Evolutionary conservation across 2,329 filamentous ascomycete species (phyloP).

Genomic region (Hymenoscyphus repandus): DNA sequence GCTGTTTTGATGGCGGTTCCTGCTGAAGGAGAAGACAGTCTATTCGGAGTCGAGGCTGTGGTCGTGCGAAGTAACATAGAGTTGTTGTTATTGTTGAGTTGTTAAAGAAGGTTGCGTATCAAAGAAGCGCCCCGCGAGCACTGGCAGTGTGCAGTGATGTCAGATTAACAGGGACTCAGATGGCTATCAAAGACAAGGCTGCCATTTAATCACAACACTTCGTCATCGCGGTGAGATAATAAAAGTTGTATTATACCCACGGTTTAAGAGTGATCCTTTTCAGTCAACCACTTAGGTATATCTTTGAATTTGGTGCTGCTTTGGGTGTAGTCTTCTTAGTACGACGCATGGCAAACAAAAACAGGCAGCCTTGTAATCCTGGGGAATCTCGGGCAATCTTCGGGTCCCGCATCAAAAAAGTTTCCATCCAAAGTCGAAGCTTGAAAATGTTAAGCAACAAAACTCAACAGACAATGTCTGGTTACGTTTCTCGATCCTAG

Average conservation of each 20-base stretch:
- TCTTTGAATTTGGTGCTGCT: neutral
- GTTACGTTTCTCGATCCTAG: neutral
- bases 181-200: neutral
- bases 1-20: too few relatives aligned
- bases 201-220: neutral
- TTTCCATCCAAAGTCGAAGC: neutral
- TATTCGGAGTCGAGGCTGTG: neutral
- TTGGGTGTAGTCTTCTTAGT: too few relatives aligned
- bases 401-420: neutral
- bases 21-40: neutral
- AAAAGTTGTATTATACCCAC: neutral
- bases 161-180: neutral
- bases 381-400: neutral
- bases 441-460: too few relatives aligned
- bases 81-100: neutral
- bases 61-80: neutral
- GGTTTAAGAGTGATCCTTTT: neutral
- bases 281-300: neutral
- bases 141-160: neutral
- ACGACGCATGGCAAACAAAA: too few relatives aligned
- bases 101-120: neutral
- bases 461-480: too few relatives aligned
- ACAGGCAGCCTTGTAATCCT: too few relatives aligned
- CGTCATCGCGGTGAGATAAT: neutral
- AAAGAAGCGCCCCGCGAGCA: neutral